These are phyloP conservation scores for Hippophae tibetana DNA, from an alignment of 306 rosid genomes.

Conservation along the genomic window DNA sequence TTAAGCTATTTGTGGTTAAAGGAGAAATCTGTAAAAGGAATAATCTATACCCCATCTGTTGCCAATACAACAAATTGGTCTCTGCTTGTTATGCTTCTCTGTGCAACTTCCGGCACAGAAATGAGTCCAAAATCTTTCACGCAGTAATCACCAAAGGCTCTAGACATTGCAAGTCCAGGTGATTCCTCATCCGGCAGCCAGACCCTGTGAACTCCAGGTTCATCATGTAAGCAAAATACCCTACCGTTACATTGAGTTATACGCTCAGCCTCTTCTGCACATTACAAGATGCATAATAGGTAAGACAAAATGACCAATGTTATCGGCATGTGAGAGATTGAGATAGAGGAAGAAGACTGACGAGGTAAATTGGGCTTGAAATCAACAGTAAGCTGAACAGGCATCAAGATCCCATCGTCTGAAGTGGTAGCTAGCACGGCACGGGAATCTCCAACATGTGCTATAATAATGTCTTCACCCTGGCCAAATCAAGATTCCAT, in stretches of 20 bases:
- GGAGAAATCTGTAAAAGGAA: too few species aligned
- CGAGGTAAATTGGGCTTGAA: slow-evolving; percentile 94
- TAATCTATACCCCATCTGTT: slow-evolving; percentile 75
- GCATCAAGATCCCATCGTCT: slow-evolving; percentile 54
- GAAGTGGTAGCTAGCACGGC: slow-evolving; percentile 78
- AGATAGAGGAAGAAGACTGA: slow-evolving; percentile 29
- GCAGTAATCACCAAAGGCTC: slow-evolving; percentile 89
- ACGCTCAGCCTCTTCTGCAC: slow-evolving; percentile 83
- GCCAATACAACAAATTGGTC: slow-evolving; percentile 84
- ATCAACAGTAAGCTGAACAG: slow-evolving; percentile 77
- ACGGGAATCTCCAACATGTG: slow-evolving; percentile 92
- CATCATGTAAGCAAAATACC: slow-evolving; percentile 68
- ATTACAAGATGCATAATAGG: not conserved
- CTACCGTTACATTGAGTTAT: slow-evolving; percentile 68
- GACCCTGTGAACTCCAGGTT: slow-evolving; percentile 73
- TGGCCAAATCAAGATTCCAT: slow-evolving; percentile 10
- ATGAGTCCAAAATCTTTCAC: slow-evolving; percentile 71
- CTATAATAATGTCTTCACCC: slow-evolving; percentile 64
- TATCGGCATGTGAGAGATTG: not conserved
- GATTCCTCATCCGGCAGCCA: slow-evolving; percentile 69
- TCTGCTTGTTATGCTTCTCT: slow-evolving; percentile 39
- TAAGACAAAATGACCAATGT: not conserved
- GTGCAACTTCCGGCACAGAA: slow-evolving; percentile 80
- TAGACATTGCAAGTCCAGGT: slow-evolving; percentile 88
- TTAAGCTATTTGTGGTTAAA: too few species aligned